phyloP scores from a whole-genome alignment of 768 basidiomycete species.

The Suillus subluteus region DNA sequence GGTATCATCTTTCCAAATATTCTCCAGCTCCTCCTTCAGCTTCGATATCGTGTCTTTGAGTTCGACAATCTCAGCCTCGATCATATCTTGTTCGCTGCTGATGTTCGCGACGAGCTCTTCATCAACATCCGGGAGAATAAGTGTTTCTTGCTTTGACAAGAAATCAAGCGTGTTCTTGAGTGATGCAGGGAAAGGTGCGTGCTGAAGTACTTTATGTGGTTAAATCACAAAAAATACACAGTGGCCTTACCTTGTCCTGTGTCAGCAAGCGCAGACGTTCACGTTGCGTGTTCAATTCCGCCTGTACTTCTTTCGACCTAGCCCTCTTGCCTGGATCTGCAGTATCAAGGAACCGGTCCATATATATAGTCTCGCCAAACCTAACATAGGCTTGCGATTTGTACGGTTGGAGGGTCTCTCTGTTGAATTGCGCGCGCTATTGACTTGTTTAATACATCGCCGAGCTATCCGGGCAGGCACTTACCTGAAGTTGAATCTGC shows the following conservation, averaged over 20 bases:
- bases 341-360: slow-evolving; percentile 90
- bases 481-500: slow-evolving; percentile 94
- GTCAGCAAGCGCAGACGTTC: slow-evolving; percentile 70
- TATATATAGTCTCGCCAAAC: slow-evolving; percentile 82
- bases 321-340: slow-evolving; percentile 73
- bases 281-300: slow-evolving; percentile 62
- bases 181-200: slow-evolving; percentile 59
- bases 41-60: slow-evolving; percentile 51
- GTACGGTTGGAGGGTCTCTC: slow-evolving; percentile 87
- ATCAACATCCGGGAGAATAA: slow-evolving; percentile 57
- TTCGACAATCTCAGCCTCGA: slow-evolving; percentile 60
- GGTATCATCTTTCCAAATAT: slow-evolving; percentile 70
- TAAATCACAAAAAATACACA: not conserved
- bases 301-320: slow-evolving; percentile 70
- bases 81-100: slow-evolving; percentile 51
- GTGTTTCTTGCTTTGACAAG: slow-evolving; percentile 50
- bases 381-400: slow-evolving; percentile 96
- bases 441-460: slow-evolving; percentile 15
- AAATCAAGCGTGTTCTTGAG: slow-evolving; percentile 62
- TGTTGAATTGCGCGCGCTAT: slow-evolving; percentile 93
- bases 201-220: slow-evolving; percentile 41
- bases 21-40: slow-evolving; percentile 73
- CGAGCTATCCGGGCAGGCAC: slow-evolving; percentile 20
- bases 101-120: slow-evolving; percentile 57
- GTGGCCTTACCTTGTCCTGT: slow-evolving; percentile 64